phyloP scores from a whole-genome alignment of 176 grass and related monocot genomes.

The Bonia amplexicaulis region DNA sequence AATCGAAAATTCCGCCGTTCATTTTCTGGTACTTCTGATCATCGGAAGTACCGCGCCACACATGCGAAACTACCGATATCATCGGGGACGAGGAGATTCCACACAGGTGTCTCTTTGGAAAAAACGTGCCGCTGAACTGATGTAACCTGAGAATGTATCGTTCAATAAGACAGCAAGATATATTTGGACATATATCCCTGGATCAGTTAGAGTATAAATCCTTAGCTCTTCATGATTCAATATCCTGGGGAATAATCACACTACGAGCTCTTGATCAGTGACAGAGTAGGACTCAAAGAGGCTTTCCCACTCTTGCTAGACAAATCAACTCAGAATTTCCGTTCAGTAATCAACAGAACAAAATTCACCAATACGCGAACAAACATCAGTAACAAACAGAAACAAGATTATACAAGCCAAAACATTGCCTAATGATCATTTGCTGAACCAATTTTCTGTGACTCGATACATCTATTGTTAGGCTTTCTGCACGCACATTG shows the following conservation, averaged over 20 bases:
- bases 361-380: conserved; percentile 34
- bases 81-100: no score
- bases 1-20: no score
- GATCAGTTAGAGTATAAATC: not conserved
- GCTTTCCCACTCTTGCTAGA: not conserved
- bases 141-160: not conserved
- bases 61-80: no score
- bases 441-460: conserved; percentile 26
- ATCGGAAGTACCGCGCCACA: no score
- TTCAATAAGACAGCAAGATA: not conserved
- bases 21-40: no score
- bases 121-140: no score
- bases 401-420: conserved; percentile 44
- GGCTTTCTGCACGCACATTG: conserved; percentile 26
- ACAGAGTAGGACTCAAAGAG: not conserved
- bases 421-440: conserved; percentile 39
- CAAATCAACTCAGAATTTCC: conserved; percentile 34
- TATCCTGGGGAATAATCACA: not conserved
- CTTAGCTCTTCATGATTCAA: not conserved
- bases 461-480: conserved; percentile 36
- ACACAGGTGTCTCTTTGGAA: no score
- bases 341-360: conserved; percentile 29
- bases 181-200: not conserved
- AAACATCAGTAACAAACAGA: conserved; percentile 23
- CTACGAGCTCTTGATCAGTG: not conserved